Evolutionary conservation across 108 stramenopile species (phyloP).

Genomic region (Parietichytrium sp.): DNA sequence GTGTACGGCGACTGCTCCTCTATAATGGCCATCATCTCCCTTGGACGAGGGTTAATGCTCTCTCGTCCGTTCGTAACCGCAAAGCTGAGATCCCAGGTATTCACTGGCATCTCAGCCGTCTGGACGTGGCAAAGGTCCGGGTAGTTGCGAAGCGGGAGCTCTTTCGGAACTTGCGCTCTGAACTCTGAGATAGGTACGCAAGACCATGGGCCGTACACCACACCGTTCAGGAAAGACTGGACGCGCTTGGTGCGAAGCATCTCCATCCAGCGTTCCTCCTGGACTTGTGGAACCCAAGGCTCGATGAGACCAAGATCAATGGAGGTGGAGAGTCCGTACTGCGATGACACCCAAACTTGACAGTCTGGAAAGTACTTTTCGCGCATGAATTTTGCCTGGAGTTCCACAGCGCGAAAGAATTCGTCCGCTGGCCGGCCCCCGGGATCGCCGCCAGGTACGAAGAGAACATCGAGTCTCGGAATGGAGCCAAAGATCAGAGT

Average conservation of each 20-base stretch:
- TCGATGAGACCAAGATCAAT: slow-evolving; percentile 22
- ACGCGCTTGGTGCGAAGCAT: slow-evolving; percentile 9
- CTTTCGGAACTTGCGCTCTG: not conserved
- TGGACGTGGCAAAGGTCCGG: slow-evolving; percentile 29
- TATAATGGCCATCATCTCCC: slow-evolving; percentile 32
- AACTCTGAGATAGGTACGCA: slow-evolving; percentile 18
- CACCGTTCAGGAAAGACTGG: not conserved
- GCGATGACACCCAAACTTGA: slow-evolving; percentile 34
- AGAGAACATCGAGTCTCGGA: not conserved
- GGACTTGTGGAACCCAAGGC: slow-evolving; percentile 18
- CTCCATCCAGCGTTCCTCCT: slow-evolving; percentile 32
- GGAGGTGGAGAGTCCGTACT: slow-evolving; percentile 25
- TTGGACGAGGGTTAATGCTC: slow-evolving; percentile 12
- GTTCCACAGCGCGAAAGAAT: slow-evolving; percentile 1
- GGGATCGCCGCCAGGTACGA: slow-evolving; percentile 14
- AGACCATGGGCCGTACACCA: slow-evolving; percentile 33
- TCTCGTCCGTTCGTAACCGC: slow-evolving; percentile 34
- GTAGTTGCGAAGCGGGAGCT: slow-evolving; percentile 31
- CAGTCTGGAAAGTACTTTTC: not conserved
- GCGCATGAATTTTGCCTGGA: slow-evolving; percentile 2
- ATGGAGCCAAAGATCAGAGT: not conserved
- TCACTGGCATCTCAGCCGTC: slow-evolving; percentile 6
- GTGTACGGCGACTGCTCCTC: slow-evolving; percentile 30
- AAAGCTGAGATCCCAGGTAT: slow-evolving; percentile 12
- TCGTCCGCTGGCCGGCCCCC: slow-evolving; percentile 35